Evolutionary conservation across 495 filamentous ascomycete genomes (phyloP).

Genomic region (Podospora conica): DNA sequence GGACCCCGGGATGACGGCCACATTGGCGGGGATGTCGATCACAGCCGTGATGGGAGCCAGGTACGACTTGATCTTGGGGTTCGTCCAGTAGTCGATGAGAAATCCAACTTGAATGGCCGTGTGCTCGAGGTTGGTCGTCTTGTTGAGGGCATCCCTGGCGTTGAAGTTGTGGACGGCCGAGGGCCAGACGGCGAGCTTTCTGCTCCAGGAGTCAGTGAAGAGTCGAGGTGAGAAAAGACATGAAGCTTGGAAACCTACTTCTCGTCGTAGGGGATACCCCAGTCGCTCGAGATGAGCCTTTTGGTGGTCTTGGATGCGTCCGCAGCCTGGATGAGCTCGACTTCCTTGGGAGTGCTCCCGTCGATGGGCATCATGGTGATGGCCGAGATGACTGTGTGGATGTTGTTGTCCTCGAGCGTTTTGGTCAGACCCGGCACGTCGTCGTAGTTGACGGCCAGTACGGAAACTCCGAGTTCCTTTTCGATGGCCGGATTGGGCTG

Average conservation of each 20-base stretch:
- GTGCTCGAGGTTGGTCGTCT: constrained; percentile 34
- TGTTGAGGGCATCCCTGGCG: constrained; percentile 17
- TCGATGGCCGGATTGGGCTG: constrained; percentile 14
- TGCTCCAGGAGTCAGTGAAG: background rate
- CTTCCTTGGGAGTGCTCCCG: constrained; percentile 13
- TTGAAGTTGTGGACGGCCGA: constrained; percentile 17
- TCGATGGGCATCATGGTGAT: constrained; percentile 31
- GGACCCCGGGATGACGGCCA: constrained; percentile 47
- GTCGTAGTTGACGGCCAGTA: constrained; percentile 39
- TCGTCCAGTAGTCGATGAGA: constrained; percentile 53
- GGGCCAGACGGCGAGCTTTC: constrained; percentile 3
- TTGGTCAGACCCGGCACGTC: constrained; percentile 33
- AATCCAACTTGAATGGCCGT: constrained; percentile 46
- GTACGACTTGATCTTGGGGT: constrained; percentile 41
- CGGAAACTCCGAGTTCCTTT: constrained; percentile 19
- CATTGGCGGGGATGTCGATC: constrained; percentile 37
- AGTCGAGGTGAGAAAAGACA: background rate
- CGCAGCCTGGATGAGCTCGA: constrained; percentile 46
- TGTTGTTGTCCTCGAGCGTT: constrained; percentile 39
- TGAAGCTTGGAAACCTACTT: constrained; percentile 9
- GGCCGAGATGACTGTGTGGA: constrained; percentile 48
- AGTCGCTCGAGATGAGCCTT: constrained; percentile 48
- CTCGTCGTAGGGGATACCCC: constrained; percentile 21
- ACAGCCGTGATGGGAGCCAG: constrained; percentile 36
- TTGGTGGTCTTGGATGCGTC: constrained; percentile 38